These are phyloP conservation scores for Plasmodium cynomolgi DNA, from an alignment of 169 alveolate species.

Conservation along the genomic window DNA sequence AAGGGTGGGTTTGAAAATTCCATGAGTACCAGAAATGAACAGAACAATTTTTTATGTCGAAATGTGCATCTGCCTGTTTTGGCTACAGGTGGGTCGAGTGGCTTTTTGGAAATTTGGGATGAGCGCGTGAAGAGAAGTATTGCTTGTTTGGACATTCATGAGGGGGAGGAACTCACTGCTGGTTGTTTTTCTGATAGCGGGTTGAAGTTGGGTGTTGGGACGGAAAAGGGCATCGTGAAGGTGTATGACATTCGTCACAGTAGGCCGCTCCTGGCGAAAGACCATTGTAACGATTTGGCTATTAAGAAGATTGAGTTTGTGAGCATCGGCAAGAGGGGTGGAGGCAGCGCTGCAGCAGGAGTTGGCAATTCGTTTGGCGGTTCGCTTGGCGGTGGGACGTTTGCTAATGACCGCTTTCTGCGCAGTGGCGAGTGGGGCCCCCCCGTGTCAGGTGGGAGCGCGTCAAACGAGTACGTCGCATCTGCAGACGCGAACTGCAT, in stretches of 20 bases:
- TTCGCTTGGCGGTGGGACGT: not conserved
- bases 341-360: not conserved
- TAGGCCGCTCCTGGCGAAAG: conserved; percentile 79
- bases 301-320: conserved; percentile 81
- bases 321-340: conserved; percentile 64
- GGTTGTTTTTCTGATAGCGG: conserved; percentile 81
- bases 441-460: not conserved
- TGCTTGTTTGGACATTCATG: conserved; percentile 13
- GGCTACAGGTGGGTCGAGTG: conserved; percentile 56
- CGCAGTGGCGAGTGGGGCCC: not conserved
- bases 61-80: conserved; percentile 37
- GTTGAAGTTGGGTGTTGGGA: conserved; percentile 81
- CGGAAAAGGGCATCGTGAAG: conserved; percentile 75
- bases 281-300: conserved; percentile 77
- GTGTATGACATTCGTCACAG: conserved; percentile 81
- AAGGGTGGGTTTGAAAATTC: conserved; percentile 34
- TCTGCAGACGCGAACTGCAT: conserved; percentile 82
- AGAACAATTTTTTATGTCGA: conserved; percentile 44
- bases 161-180: conserved; percentile 26
- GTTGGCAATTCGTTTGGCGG: too few species aligned
- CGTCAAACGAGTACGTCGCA: conserved; percentile 77
- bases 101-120: conserved; percentile 62
- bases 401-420: not conserved
- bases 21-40: conserved; percentile 17
- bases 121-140: conserved; percentile 41